phyloP scores from a whole-genome alignment of 495 filamentous ascomycete species.

The Margaritispora aquatica region DNA sequence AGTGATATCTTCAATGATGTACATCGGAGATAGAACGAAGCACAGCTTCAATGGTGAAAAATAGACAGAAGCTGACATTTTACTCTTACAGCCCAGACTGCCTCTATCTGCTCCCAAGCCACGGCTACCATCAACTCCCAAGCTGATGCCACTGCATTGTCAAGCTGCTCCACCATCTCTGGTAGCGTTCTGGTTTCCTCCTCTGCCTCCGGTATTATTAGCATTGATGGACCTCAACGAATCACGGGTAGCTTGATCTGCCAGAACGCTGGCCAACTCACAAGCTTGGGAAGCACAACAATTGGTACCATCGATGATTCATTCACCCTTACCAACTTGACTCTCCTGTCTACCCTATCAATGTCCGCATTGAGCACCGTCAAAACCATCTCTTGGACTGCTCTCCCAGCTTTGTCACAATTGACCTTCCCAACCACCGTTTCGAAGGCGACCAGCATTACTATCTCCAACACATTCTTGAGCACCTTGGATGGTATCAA shows the following conservation, averaged over 20 bases:
- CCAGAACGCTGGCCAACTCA: constrained; percentile 52
- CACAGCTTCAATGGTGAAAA: neutral
- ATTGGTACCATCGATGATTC: constrained; percentile 48
- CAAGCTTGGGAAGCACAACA: constrained; percentile 42
- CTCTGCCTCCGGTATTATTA: constrained; percentile 42
- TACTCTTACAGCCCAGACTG: constrained; percentile 36
- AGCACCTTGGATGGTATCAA: constrained; percentile 70
- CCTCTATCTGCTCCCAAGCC: constrained; percentile 35
- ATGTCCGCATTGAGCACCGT: constrained; percentile 59
- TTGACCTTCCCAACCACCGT: constrained; percentile 58
- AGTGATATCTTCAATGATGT: neutral
- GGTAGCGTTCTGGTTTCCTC: constrained; percentile 64
- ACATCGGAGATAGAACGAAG: neutral
- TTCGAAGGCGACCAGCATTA: constrained; percentile 54
- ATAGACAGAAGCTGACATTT: constrained; percentile 13
- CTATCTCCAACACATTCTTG: constrained; percentile 80
- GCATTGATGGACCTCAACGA: constrained; percentile 47
- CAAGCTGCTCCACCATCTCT: constrained; percentile 58
- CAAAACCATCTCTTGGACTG: constrained; percentile 58
- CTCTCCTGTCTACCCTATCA: constrained; percentile 54
- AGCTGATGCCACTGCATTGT: constrained; percentile 64
- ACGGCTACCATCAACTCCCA: constrained; percentile 57
- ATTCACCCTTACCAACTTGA: constrained; percentile 62
- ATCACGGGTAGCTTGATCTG: constrained; percentile 66
- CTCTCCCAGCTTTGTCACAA: constrained; percentile 62